Conservation (phyloP, 2,329 filamentous ascomycete species). For the Byssothecium circinans region DNA sequence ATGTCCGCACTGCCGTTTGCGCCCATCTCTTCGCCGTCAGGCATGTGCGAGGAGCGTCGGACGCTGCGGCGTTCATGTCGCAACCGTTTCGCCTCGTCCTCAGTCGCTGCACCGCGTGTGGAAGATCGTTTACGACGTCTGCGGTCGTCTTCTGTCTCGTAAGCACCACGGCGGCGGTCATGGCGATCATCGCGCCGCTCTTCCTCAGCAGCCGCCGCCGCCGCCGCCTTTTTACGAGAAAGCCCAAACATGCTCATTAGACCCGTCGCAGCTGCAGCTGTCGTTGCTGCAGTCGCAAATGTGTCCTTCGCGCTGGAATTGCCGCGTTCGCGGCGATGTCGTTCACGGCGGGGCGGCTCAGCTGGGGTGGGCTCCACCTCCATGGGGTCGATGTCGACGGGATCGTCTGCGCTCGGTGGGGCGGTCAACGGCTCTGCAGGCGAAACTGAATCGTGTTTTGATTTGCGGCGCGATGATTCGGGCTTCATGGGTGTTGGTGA, state of each 20-base stretch:
- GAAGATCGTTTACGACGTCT: slow-evolving; percentile 43
- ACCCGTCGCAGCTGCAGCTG: slow-evolving; percentile 52
- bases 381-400: slow-evolving; percentile 45
- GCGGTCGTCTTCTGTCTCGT: slow-evolving; percentile 43
- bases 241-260: slow-evolving; percentile 58
- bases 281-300: slow-evolving; percentile 32
- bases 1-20: slow-evolving; percentile 34
- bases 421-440: slow-evolving; percentile 40
- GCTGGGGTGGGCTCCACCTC: slow-evolving; percentile 51
- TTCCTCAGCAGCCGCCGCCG: slow-evolving; percentile 12
- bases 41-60: slow-evolving; percentile 26
- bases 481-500: slow-evolving; percentile 35
- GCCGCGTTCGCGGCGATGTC: slow-evolving; percentile 54
- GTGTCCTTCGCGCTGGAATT: slow-evolving; percentile 64
- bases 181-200: slow-evolving; percentile 26
- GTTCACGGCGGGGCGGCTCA: slow-evolving; percentile 51
- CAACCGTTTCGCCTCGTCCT: slow-evolving; percentile 42
- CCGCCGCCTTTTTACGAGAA: slow-evolving; percentile 37
- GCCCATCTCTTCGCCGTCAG: slow-evolving; percentile 23
- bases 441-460: slow-evolving; percentile 44
- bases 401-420: slow-evolving; percentile 47
- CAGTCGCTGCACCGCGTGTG: slow-evolving; percentile 35
- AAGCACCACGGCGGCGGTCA: slow-evolving; percentile 35
- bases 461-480: slow-evolving; percentile 44
- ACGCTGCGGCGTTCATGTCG: slow-evolving; percentile 42